phyloP scores from a whole-genome alignment of 106 monocot species.

The Acorus gramineus region DNA sequence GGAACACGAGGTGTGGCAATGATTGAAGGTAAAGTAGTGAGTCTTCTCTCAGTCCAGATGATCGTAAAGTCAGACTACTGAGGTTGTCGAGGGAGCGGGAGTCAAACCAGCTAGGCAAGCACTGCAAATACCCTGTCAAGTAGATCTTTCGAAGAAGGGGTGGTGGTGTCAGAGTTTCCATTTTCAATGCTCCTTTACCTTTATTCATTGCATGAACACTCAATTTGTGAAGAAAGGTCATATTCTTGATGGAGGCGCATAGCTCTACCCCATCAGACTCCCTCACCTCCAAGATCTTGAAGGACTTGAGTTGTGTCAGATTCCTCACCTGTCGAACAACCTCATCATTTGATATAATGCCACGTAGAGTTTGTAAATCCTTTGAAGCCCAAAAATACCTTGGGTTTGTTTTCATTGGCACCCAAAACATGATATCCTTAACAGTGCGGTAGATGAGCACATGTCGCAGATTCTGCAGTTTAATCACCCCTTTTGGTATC shows the following conservation, averaged over 20 bases:
- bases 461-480: conserved; percentile 25
- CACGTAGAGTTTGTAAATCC: conserved; percentile 17
- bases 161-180: background rate
- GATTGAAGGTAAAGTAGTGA: conserved; percentile 1
- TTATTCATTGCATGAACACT: background rate
- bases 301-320: conserved; percentile 4
- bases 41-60: conserved; percentile 2
- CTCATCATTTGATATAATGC: conserved; percentile 2
- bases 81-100: background rate
- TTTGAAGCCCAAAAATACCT: background rate
- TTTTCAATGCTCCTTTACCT: too few species aligned
- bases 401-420: too few species aligned
- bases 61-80: conserved; percentile 8
- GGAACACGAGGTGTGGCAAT: conserved; percentile 13
- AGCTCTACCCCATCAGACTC: background rate
- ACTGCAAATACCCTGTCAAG: conserved; percentile 6
- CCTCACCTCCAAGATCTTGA: background rate
- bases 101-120: conserved; percentile 15
- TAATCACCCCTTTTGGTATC: conserved; percentile 19
- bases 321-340: conserved; percentile 4
- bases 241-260: conserved; percentile 11
- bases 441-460: background rate
- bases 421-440: too few species aligned
- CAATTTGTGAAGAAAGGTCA: conserved; percentile 3
- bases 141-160: conserved; percentile 14